Percentiles rank a stretch among this genome's conserved stretches.
phyloP scores from a whole-genome alignment of 257 asterid genomes.

The Primulina tabacum region DNA sequence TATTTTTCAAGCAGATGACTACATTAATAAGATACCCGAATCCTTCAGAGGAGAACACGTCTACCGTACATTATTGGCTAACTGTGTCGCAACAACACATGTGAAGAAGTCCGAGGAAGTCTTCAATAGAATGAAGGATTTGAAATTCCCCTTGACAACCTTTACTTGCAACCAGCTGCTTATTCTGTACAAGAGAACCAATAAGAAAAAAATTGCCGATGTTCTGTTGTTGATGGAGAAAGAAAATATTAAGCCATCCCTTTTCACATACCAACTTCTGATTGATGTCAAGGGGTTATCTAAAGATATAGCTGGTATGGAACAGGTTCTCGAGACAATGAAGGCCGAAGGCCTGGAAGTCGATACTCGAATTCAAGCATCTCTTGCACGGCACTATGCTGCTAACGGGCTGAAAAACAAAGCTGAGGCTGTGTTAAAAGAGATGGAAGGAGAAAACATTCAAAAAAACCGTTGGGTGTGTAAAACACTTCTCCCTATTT shows the following conservation, averaged over 20 bases:
- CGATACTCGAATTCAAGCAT: slow-evolving; percentile 27
- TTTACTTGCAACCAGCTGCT: slow-evolving; percentile 41
- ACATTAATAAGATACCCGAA: slow-evolving; percentile 56
- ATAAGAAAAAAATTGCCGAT: slow-evolving; percentile 39
- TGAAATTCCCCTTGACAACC: slow-evolving; percentile 31
- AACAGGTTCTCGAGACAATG: slow-evolving; percentile 62
- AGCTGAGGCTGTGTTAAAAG: slow-evolving; percentile 40
- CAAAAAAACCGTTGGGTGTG: slow-evolving; percentile 33
- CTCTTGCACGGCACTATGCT: slow-evolving; percentile 34
- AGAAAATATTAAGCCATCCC: slow-evolving; percentile 37
- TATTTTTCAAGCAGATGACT: slow-evolving; percentile 56
- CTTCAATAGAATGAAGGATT: slow-evolving; percentile 45
- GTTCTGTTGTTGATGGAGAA: slow-evolving; percentile 41
- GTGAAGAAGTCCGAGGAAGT: slow-evolving; percentile 38
- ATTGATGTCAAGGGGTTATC: slow-evolving; percentile 59
- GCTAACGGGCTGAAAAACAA: slow-evolving; percentile 32
- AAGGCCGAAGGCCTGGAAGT: slow-evolving; percentile 57
- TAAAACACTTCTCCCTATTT: slow-evolving; percentile 35
- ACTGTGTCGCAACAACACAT: slow-evolving; percentile 27
- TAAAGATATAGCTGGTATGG: slow-evolving; percentile 73
- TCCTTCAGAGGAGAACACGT: slow-evolving; percentile 51
- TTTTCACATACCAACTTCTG: slow-evolving; percentile 61
- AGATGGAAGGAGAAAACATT: slow-evolving; percentile 37
- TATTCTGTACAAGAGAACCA: slow-evolving; percentile 36
- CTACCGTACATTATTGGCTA: slow-evolving; percentile 71